phyloP scores from a whole-genome alignment of 163 green algal species.

The Prototheca wickerhamii region DNA sequence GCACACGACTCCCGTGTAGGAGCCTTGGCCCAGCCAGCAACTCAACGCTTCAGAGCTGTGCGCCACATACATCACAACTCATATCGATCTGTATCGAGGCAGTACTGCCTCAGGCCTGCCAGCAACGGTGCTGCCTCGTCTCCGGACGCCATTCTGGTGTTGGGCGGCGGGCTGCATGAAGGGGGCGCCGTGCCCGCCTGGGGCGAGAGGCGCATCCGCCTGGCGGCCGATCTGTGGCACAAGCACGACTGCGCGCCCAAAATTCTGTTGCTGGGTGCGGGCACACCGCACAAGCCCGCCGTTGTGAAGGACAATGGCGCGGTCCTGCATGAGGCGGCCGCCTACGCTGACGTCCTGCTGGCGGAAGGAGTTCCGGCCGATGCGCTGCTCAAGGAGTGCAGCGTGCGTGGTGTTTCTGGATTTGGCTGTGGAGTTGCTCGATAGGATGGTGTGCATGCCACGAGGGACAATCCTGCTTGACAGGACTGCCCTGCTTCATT shows the following conservation, averaged over 20 bases:
- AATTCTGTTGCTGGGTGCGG: constrained; percentile 56
- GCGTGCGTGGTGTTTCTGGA: constrained; percentile 15
- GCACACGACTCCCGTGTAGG: no score
- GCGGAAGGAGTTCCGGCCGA: constrained; percentile 19
- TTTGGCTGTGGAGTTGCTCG: no score
- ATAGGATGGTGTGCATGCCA: no score
- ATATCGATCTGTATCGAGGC: no score
- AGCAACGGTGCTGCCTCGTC: background rate
- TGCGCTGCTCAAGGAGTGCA: constrained; percentile 44
- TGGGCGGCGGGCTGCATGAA: constrained; percentile 35
- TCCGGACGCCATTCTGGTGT: constrained; percentile 36
- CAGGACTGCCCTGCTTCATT: no score
- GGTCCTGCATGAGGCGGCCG: constrained; percentile 58
- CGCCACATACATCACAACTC: no score
- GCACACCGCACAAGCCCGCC: constrained; percentile 70
- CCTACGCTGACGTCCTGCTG: constrained; percentile 54
- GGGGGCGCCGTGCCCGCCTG: constrained; percentile 40
- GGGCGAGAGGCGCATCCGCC: constrained; percentile 40
- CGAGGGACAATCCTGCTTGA: no score
- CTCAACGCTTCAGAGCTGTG: no score
- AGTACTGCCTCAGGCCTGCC: no score
- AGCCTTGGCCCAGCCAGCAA: no score
- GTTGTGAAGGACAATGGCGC: constrained; percentile 42
- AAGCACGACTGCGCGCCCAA: constrained; percentile 6
- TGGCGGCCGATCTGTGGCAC: constrained; percentile 14